Conservation (phyloP, 1,139 yeast genomes). For the Hemisphaericaspora xylofermentans region DNA sequence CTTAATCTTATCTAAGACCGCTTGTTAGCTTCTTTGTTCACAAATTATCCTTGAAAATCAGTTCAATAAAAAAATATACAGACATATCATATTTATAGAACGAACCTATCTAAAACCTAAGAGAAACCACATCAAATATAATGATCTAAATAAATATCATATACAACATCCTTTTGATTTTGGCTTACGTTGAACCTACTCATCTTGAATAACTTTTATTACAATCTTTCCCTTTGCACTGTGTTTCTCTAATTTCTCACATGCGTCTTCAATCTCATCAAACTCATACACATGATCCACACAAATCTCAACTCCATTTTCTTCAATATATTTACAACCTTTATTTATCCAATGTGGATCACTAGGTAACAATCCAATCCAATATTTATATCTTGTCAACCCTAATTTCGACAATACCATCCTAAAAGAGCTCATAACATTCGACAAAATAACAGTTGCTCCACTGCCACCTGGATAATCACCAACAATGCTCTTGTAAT, state of each 20-base stretch:
- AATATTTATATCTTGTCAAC: slow-evolving; percentile 14
- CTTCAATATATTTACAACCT: slow-evolving; percentile 32
- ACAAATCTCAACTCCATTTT: slow-evolving; percentile 41
- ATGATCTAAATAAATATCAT: too few species aligned
- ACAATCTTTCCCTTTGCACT: slow-evolving; percentile 66
- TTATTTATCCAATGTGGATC: slow-evolving; percentile 14
- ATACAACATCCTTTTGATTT: too few species aligned
- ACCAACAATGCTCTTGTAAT: neutral
- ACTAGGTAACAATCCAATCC: slow-evolving; percentile 4
- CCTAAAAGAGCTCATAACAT: neutral
- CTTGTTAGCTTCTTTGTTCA: too few species aligned
- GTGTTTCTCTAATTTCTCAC: slow-evolving; percentile 44
- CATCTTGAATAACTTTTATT: slow-evolving; percentile 22
- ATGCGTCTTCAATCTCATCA: slow-evolving; percentile 50
- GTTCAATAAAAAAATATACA: too few species aligned
- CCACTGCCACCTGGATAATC: neutral
- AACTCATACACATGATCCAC: slow-evolving; percentile 56
- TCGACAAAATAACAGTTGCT: neutral
- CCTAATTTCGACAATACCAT: slow-evolving; percentile 11
- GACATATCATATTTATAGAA: too few species aligned
- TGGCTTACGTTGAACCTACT: neutral
- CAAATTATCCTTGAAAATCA: too few species aligned
- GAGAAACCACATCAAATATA: too few species aligned
- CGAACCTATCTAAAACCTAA: too few species aligned
- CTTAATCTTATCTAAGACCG: too few species aligned